These are phyloP conservation scores for Globisporangium nunn DNA, from an alignment of 352 stramenopile genomes.

Conservation along the genomic window DNA sequence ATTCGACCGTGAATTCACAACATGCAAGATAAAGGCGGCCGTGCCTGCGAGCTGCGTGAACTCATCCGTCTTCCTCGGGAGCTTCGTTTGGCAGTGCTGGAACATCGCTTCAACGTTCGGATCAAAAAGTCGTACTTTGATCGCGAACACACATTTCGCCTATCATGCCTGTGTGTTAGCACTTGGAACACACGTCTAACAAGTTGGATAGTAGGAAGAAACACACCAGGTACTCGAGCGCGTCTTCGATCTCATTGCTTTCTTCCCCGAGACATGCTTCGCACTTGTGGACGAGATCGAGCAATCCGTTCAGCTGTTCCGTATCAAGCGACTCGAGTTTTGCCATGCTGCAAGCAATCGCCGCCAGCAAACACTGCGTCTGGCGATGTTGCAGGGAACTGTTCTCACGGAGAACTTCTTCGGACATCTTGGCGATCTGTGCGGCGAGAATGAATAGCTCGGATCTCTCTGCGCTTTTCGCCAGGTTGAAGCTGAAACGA, in stretches of 20 bases:
- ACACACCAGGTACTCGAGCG: slow-evolving; percentile 15
- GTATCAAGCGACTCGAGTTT: slow-evolving; percentile 42
- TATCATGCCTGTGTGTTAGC: slow-evolving; percentile 8
- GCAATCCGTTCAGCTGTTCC: slow-evolving; percentile 22
- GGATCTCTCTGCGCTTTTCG: slow-evolving; percentile 40
- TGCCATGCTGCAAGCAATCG: slow-evolving; percentile 46
- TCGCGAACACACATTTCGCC: slow-evolving; percentile 38
- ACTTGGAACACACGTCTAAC: background rate
- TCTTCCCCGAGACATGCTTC: slow-evolving; percentile 15
- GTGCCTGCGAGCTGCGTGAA: slow-evolving; percentile 54
- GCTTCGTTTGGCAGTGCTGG: slow-evolving; percentile 39
- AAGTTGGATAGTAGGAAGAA: background rate
- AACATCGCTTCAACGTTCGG: slow-evolving; percentile 41
- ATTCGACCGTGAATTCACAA: background rate
- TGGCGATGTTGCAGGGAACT: slow-evolving; percentile 30
- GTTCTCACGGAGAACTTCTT: slow-evolving; percentile 27
- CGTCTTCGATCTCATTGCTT: slow-evolving; percentile 2
- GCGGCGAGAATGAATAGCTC: slow-evolving; percentile 52
- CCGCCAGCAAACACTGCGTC: slow-evolving; percentile 45
- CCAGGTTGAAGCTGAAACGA: slow-evolving; percentile 56
- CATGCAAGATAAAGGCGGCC: background rate
- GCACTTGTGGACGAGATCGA: slow-evolving; percentile 36
- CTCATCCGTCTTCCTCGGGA: slow-evolving; percentile 20
- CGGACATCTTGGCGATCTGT: slow-evolving; percentile 39
- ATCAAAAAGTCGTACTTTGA: slow-evolving; percentile 59